Conservation (phyloP, 2,329 filamentous ascomycete species). For the Coniochaeta sp. region DNA sequence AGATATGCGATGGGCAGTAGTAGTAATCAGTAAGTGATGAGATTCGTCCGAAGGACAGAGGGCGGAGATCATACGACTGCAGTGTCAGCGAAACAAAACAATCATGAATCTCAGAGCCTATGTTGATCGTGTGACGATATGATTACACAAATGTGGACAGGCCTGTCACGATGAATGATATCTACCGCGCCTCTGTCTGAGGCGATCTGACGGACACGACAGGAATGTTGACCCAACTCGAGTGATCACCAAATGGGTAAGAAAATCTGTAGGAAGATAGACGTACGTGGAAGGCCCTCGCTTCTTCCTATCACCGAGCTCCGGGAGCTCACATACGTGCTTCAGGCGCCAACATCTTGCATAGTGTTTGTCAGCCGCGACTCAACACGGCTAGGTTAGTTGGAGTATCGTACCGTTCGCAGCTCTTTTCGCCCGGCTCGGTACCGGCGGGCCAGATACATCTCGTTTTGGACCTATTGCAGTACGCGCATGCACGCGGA, state of each 20-base stretch:
- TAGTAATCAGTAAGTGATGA: background rate
- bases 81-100: too few species aligned
- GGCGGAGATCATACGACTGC: too few species aligned
- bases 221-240: too few species aligned
- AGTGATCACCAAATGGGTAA: background rate
- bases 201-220: too few species aligned
- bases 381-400: background rate
- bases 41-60: too few species aligned
- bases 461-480: slow-evolving; percentile 27
- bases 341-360: slow-evolving; percentile 25
- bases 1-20: background rate
- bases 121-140: too few species aligned
- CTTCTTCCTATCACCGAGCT: slow-evolving; percentile 23
- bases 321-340: slow-evolving; percentile 23
- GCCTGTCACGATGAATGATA: too few species aligned
- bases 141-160: too few species aligned
- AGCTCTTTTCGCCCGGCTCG: slow-evolving; percentile 3
- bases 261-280: background rate
- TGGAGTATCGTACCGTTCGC: slow-evolving; percentile 1
- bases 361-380: background rate
- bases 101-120: too few species aligned
- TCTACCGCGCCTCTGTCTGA: too few species aligned
- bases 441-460: slow-evolving; percentile 21
- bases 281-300: slow-evolving; percentile 28
- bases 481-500: slow-evolving; percentile 24